Percentiles rank a stretch among this genome's conserved stretches.
These are phyloP conservation scores for Populus pruinosa DNA, from an alignment of 345 rosid species.

Conservation along the genomic window DNA sequence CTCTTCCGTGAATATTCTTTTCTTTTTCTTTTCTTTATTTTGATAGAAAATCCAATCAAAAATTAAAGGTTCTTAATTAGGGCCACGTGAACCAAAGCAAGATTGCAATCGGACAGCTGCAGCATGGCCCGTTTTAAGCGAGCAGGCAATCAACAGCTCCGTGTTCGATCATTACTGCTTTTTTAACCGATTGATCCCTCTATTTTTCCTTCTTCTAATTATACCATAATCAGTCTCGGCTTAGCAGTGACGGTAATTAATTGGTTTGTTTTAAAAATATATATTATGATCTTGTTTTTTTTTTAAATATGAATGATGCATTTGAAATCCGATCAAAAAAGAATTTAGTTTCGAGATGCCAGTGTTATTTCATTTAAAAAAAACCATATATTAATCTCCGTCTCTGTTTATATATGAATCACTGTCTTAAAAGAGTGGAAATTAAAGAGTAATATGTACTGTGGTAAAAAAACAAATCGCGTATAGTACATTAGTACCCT, in stretches of 20 bases:
- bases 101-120: neutral
- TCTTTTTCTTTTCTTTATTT: neutral
- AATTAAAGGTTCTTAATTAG: neutral
- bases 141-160: neutral
- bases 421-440: too few relatives aligned
- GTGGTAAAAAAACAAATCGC: too few relatives aligned
- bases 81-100: neutral
- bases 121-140: neutral
- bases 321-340: too few relatives aligned
- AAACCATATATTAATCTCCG: too few relatives aligned
- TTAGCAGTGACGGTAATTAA: neutral
- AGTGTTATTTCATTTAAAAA: too few relatives aligned
- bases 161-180: neutral
- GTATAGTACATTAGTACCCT: too few relatives aligned
- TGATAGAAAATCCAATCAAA: neutral
- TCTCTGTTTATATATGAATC: too few relatives aligned
- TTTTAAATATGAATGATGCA: too few relatives aligned
- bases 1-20: neutral
- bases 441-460: too few relatives aligned
- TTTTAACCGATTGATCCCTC: neutral
- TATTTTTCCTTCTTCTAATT: neutral
- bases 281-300: too few relatives aligned
- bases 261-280: neutral
- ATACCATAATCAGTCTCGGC: neutral
- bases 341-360: too few relatives aligned